Evolutionary conservation across 495 filamentous ascomycete genomes (phyloP), one percentile per base, ranked within the genome.

Genomic region (Lineolata rhizophorae): DNA sequence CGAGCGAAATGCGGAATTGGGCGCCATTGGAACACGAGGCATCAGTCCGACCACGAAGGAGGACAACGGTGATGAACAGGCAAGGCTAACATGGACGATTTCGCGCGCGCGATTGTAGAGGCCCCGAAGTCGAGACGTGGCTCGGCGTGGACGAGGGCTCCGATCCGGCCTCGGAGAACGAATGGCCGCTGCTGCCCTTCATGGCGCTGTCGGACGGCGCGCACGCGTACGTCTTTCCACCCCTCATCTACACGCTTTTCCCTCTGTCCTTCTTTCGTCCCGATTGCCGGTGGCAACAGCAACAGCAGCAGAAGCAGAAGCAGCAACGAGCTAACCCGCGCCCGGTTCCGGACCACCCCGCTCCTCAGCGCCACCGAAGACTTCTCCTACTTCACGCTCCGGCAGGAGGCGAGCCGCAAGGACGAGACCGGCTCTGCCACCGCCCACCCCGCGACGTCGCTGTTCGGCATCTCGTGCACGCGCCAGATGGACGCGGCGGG

Each of bases 161-260:
- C 27, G 78, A 93, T 49, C 83, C 85, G 20, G 77, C 80, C 3
- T 58, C 46, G 24, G 80, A 87, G 35, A 82, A 87, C 62, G 83
- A 91, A 48, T 97, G 87, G 87, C 62, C 70, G 4, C 55, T 93
- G 37, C 61, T 97, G 29, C 87, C 87, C 0, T 97, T 95, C 54
- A 93, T 95, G 79, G 87, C 85, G n/a, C 56, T 97, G 39, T 81
- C 79, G 20, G 87, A 97, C 51, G 87, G 87, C 18, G 87, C 87
- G 22, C 87, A 97, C 56, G 65, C 80, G 80, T 91, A 64, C 45
- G 74, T 58, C 25, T 21, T 12, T 16, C 29, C 27, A 33, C 27
- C 32, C 32, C 20, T 13, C 31, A 22, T 21, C 29, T 10, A 18
- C 14, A 34, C 35, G 14, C 25, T 19, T 25, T 15, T 13, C 4